Conservation (phyloP, 2,329 filamentous ascomycete genomes). For the Chaetomium globosum region DNA sequence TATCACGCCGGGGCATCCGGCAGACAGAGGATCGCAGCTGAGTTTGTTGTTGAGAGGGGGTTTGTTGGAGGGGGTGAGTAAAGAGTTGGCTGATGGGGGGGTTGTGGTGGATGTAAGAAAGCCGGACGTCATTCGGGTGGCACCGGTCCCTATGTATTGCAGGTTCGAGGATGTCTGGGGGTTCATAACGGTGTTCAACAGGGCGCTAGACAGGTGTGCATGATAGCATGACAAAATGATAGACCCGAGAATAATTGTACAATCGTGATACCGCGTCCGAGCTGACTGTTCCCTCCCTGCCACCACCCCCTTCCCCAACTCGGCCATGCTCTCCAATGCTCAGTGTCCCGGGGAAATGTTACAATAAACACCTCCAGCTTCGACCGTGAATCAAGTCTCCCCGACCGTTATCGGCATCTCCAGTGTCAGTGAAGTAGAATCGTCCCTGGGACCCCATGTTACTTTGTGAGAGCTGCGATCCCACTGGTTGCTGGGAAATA, state of each 20-base stretch:
- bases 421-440: neutral
- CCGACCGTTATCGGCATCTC: neutral
- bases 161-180: conserved; percentile 67
- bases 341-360: neutral
- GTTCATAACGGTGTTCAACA: conserved; percentile 37
- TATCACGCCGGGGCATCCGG: conserved; percentile 70
- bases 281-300: neutral
- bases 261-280: neutral
- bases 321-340: neutral
- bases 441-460: neutral
- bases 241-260: neutral
- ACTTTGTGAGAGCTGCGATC: neutral
- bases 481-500: neutral
- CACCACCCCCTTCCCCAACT: too few relatives aligned
- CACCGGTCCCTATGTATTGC: conserved; percentile 84
- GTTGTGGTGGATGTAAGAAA: conserved; percentile 82
- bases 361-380: neutral
- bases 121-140: conserved; percentile 81
- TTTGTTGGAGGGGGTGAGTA: conserved; percentile 68
- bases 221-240: neutral
- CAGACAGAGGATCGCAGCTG: conserved; percentile 75
- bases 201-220: conserved; percentile 17
- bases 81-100: conserved; percentile 65
- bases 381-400: neutral
- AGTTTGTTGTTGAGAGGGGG: conserved; percentile 71